These are phyloP conservation scores for Alternaria ethzedia DNA, from an alignment of 2,329 filamentous ascomycete species.

Conservation along the genomic window DNA sequence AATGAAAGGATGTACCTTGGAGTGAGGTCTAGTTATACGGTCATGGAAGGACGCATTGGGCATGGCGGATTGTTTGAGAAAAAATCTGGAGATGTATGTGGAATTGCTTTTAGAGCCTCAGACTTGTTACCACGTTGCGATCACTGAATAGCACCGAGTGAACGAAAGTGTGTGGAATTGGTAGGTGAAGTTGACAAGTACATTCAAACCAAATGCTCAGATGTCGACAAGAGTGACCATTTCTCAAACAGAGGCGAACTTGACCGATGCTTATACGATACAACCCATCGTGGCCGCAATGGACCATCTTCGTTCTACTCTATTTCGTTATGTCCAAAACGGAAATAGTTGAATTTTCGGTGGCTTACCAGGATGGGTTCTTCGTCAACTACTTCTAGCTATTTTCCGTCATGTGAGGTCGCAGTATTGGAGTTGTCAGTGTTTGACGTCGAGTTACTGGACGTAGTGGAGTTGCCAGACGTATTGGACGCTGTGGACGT, in stretches of 20 bases:
- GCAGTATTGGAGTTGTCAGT: slow-evolving; percentile 6
- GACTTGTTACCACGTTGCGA: neutral
- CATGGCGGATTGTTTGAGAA: neutral
- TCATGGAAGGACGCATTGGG: neutral
- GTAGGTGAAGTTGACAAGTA: neutral
- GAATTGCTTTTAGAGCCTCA: neutral
- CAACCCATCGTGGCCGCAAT: neutral
- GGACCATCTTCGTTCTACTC: neutral
- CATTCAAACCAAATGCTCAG: neutral
- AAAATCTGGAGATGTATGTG: neutral
- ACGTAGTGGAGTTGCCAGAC: neutral
- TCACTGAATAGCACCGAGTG: neutral
- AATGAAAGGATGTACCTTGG: neutral
- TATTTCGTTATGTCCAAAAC: neutral
- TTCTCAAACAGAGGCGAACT: neutral
- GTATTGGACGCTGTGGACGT: neutral
- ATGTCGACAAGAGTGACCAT: neutral
- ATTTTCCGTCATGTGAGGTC: neutral
- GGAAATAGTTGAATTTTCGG: neutral
- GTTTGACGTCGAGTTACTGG: neutral
- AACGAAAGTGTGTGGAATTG: neutral
- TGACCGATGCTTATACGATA: neutral
- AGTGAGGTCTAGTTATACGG: neutral
- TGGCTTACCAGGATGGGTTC: neutral
- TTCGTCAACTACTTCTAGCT: neutral